phyloP scores from a whole-genome alignment of 306 rosid genomes.

The Vigna angularis region DNA sequence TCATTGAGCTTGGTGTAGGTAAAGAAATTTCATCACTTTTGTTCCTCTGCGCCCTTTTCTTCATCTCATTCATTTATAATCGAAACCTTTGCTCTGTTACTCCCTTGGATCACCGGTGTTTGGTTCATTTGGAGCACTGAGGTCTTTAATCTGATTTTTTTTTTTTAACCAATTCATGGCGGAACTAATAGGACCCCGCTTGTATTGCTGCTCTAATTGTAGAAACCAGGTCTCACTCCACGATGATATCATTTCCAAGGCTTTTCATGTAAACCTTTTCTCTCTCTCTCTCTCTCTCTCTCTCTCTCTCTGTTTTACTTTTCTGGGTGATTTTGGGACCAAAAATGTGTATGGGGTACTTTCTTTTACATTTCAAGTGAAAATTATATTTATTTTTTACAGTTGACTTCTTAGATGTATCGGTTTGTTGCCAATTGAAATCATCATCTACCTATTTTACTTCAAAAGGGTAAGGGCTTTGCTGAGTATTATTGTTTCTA shows the following conservation, averaged over 20 bases:
- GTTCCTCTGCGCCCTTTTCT: constrained; percentile 1
- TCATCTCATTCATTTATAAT: constrained; percentile 29
- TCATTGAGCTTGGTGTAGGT: constrained; percentile 59
- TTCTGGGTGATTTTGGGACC: constrained; percentile 31
- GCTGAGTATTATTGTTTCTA: constrained; percentile 25
- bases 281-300: neutral
- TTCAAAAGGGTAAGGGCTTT: constrained; percentile 9
- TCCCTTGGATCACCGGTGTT: constrained; percentile 9
- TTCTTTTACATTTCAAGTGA: constrained; percentile 14
- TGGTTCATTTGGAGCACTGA: constrained; percentile 44
- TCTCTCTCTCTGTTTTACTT: neutral
- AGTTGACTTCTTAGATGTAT: neutral
- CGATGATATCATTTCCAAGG: constrained; percentile 96
- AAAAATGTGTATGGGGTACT: neutral
- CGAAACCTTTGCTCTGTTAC: neutral
- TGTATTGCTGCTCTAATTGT: constrained; percentile 95
- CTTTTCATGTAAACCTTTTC: constrained; percentile 79
- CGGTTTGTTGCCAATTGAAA: constrained; percentile 2
- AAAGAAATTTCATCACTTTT: constrained; percentile 33
- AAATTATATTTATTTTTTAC: constrained; percentile 16
- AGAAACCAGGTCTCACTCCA: constrained; percentile 93
- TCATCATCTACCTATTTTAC: neutral
- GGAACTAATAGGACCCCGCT: constrained; percentile 87
- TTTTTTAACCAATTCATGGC: constrained; percentile 60
- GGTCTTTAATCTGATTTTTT: constrained; percentile 43